Evolutionary conservation across 371 early-diverging fungal species (phyloP), one percentile per base, ranked within the genome.

Genomic region (Gilbertella persicaria): DNA sequence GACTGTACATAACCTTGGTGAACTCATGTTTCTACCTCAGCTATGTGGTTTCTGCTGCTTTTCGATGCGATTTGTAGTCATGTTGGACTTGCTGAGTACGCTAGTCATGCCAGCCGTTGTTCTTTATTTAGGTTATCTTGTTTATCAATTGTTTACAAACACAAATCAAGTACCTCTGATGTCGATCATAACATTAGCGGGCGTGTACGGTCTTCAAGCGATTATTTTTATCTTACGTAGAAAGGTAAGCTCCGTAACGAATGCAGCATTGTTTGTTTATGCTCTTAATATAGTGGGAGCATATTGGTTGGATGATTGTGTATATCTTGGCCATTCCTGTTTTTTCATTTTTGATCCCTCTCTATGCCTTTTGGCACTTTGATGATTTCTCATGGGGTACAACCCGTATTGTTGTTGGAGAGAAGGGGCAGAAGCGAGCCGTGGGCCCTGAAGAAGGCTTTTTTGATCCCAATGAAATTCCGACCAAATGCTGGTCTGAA

Each of bases 11-110:
- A 98, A 98, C 62, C 67, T 97, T 45, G 87, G 94, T 57, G 98
- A 96, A 66, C 76, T 98, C 13, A 80, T 93, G 53, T 78, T 88
- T 38, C 77, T 97, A 23, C 87, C 89, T 28, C 85, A 88, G 39
- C 78, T 96, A 13, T 97, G 98, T 58, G 98, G 98, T 16, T 95
- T 93, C 66, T 94, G 93, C 65, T 94, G 92, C 61, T 96, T 95
- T 75, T 94, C 95, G 17, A 97, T 97, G 98, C 88, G 96, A 14
- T 95, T 97, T 67, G 89, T 96, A 16, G 97, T 97, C 35, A 80
- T 91, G 50, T 58, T 97, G 37, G 97, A 97, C 76, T 75, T 97
- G 23, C 74, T 95, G 45, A 88, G 94, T 37, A 97, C 97, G 2
- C 48, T 97, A 46, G 86, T 71, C 3, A 83, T 94, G 75, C 97